Base-by-base conservation (phyloP, 75 land plant species). In the Isoetes taiwanensis region DNA sequence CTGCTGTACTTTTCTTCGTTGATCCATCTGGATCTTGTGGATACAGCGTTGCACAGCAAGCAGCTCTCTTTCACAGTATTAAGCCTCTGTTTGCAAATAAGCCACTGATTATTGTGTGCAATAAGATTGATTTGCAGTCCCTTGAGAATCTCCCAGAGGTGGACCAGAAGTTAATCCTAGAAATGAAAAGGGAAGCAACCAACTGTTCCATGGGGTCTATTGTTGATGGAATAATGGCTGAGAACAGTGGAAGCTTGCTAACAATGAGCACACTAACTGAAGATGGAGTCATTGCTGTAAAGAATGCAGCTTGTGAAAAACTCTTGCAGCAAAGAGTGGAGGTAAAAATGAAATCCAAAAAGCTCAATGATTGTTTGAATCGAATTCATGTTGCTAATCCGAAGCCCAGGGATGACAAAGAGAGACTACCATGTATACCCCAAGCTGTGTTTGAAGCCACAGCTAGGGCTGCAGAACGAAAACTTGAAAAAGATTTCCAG, bases 11-110 rank as follows among this genome's bases (percentile, higher is more conserved):
- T 16, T 46, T 46, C 50, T 46, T 46, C 16, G n/a, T 46, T 23
- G 50, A 46, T n/a, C 25, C 23, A 6, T 46, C 50, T 5, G 50
- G 50, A 6, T 46, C 50, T 6, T 46, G 50, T 23, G 50, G 50
- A 6, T 46, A 46, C 16, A 6, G 12, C 16, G 25, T 46, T n/a
- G 50, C 50, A 5, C 50, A 46, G 19, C 50, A 46, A 23, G 50
- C 50, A 46, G 50, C 50, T 5, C 50, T 46, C 6, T 46, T 46
- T n/a, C 16, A 46, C 50, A 46, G 50, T n/a, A 46, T 46, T 4
- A 5, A 23, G 50, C 50, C 50, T 46, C n/a, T 46, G n/a, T 46
- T 46, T 16, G 50, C 16, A 19, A 46, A 46, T n/a, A 46, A 46
- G 50, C 50, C 50, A n/a, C 50, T 46, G 6, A 19, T 46, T 8